Conservation (phyloP, 2,329 filamentous ascomycete genomes). For the Scopulariopsis brevicaulis region DNA sequence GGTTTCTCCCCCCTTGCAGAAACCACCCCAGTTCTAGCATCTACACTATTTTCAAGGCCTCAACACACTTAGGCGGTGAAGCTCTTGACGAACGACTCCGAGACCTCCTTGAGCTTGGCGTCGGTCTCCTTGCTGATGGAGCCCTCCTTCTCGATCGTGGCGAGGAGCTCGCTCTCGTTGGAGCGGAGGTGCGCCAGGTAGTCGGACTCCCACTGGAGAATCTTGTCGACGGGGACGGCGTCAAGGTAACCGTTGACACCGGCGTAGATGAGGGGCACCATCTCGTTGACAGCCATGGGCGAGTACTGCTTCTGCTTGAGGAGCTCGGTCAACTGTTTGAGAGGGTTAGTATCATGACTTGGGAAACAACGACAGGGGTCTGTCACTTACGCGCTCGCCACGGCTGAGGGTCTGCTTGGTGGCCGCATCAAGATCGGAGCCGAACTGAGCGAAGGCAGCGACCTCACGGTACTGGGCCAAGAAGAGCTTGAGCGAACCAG, state of each 20-base stretch:
- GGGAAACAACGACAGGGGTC: not conserved
- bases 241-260: slow-evolving; percentile 98
- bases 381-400: slow-evolving; percentile 80
- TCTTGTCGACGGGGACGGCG: slow-evolving; percentile 77
- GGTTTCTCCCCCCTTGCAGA: slow-evolving; percentile 17
- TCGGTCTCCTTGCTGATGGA: slow-evolving; percentile 91
- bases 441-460: slow-evolving; percentile 98
- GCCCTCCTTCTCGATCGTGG: slow-evolving; percentile 91
- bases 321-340: slow-evolving; percentile 70
- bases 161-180: slow-evolving; percentile 76
- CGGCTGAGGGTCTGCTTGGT: slow-evolving; percentile 97
- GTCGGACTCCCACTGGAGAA: slow-evolving; percentile 88
- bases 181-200: slow-evolving; percentile 86
- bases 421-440: slow-evolving; percentile 96
- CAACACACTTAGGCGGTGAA: slow-evolving; percentile 49
- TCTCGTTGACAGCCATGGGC: slow-evolving; percentile 98
- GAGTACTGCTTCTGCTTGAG: slow-evolving; percentile 99
- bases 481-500: slow-evolving; percentile 99
- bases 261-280: slow-evolving; percentile 98
- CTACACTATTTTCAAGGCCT: slow-evolving; percentile 19
- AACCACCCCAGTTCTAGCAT: slow-evolving; percentile 13
- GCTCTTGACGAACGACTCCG: slow-evolving; percentile 82
- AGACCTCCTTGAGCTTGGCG: slow-evolving; percentile 67
- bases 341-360: not conserved
- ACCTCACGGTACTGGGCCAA: slow-evolving; percentile 99